Evolutionary conservation across 2,329 filamentous ascomycete genomes (phyloP).

Genomic region (Davidsoniella neocaledoniae): DNA sequence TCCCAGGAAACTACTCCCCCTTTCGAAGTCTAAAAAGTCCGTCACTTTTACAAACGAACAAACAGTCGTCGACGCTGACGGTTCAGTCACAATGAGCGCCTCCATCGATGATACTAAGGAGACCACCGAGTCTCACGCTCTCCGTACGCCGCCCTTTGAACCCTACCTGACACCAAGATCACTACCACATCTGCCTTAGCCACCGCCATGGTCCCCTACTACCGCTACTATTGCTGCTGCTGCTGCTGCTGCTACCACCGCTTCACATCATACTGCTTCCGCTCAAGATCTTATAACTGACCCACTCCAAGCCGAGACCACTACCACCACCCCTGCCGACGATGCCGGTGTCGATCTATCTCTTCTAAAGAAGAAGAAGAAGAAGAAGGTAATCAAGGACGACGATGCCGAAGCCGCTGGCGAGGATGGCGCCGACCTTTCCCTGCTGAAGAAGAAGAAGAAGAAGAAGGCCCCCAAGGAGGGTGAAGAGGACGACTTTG

Average conservation of each 20-base stretch:
- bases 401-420: conserved; percentile 29
- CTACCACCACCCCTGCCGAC: conserved; percentile 37
- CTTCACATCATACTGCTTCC: too few relatives aligned
- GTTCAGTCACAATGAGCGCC: conserved; percentile 62
- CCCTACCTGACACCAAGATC: not conserved
- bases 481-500: conserved; percentile 44
- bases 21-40: conserved; percentile 63
- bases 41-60: conserved; percentile 85
- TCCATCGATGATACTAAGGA: conserved; percentile 60
- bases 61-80: conserved; percentile 77
- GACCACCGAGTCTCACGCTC: conserved; percentile 59
- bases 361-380: conserved; percentile 65
- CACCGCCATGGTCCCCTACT: not conserved
- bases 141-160: conserved; percentile 39
- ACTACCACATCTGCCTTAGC: not conserved
- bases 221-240: not conserved
- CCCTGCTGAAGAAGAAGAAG: conserved; percentile 79
- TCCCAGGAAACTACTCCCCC: conserved; percentile 5
- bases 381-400: conserved; percentile 37
- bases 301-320: conserved; percentile 18
- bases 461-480: conserved; percentile 34
- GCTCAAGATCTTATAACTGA: not conserved
- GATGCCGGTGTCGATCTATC: conserved; percentile 35
- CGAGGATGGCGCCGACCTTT: conserved; percentile 37
- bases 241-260: not conserved